Percentiles rank a stretch among this genome's conserved stretches.
Evolutionary conservation across 192 early-diverging fungal genomes (phyloP).

Genomic region (Mortierella claussenii): DNA sequence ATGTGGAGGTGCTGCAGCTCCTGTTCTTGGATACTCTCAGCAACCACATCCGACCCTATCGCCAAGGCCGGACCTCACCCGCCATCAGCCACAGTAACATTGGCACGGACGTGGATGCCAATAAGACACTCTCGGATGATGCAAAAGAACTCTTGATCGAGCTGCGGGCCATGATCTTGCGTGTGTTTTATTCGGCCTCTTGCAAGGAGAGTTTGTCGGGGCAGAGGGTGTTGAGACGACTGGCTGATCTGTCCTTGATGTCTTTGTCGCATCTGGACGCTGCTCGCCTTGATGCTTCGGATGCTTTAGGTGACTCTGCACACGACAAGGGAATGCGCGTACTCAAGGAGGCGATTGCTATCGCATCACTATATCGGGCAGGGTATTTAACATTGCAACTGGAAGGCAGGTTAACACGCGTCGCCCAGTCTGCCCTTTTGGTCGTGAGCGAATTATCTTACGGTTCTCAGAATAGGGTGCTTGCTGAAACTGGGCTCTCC

Average conservation of each 20-base stretch:
- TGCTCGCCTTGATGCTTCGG: slow-evolving; percentile 14
- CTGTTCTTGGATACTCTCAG: slow-evolving; percentile 51
- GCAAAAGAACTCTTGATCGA: slow-evolving; percentile 38
- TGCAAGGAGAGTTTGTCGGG: background rate
- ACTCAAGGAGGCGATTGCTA: slow-evolving; percentile 31
- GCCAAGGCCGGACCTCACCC: slow-evolving; percentile 12
- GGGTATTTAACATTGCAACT: slow-evolving; percentile 44
- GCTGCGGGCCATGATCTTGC: slow-evolving; percentile 19
- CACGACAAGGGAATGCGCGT: slow-evolving; percentile 12
- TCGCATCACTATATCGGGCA: slow-evolving; percentile 38
- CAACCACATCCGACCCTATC: slow-evolving; percentile 29
- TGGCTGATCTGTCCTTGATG: slow-evolving; percentile 46
- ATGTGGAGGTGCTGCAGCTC: slow-evolving; percentile 52
- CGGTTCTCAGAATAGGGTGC: background rate
- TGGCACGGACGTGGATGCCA: background rate
- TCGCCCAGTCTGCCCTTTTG: slow-evolving; percentile 27
- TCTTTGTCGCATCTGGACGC: slow-evolving; percentile 42
- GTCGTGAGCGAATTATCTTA: slow-evolving; percentile 4
- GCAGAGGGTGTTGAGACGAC: slow-evolving; percentile 25
- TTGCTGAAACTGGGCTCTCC: slow-evolving; percentile 39
- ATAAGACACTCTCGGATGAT: slow-evolving; percentile 7
- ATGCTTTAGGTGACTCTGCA: background rate
- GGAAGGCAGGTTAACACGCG: slow-evolving; percentile 16
- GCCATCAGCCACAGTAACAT: background rate
- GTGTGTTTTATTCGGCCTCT: slow-evolving; percentile 18